Evolutionary conservation across 768 basidiomycete genomes (phyloP).

Genomic region (Calocybe cyanea): DNA sequence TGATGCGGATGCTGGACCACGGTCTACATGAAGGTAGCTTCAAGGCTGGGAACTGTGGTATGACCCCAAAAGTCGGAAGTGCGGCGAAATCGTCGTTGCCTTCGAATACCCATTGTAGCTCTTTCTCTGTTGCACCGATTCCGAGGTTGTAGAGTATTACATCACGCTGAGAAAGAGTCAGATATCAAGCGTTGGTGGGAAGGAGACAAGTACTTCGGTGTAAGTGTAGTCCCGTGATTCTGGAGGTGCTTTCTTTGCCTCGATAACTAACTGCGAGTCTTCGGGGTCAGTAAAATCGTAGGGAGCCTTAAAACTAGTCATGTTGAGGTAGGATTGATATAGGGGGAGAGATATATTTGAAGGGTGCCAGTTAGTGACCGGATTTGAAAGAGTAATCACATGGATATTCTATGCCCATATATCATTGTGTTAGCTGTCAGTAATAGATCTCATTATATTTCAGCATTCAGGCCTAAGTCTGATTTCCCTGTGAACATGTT

Average conservation of each 20-base stretch:
- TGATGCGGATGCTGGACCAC: conserved; percentile 80
- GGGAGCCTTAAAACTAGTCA: conserved; percentile 38
- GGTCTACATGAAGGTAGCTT: conserved; percentile 50
- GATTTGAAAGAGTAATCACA: too few species aligned
- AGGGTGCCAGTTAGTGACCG: too few species aligned
- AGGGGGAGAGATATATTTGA: too few species aligned
- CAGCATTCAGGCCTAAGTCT: too few species aligned
- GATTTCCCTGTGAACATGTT: too few species aligned
- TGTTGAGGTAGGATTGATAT: conserved; percentile 9
- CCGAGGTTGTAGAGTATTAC: conserved; percentile 95
- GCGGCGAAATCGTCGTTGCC: conserved; percentile 81
- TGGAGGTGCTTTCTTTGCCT: conserved; percentile 65
- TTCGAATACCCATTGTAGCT: conserved; percentile 91
- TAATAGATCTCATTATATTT: too few species aligned
- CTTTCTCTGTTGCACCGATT: conserved; percentile 88
- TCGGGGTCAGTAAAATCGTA: conserved; percentile 68
- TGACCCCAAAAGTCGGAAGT: conserved; percentile 92
- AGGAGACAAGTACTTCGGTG: conserved; percentile 51
- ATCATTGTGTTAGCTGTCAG: too few species aligned
- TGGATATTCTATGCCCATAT: too few species aligned
- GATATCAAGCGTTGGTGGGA: not conserved
- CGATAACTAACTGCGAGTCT: conserved; percentile 76
- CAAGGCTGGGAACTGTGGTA: conserved; percentile 83
- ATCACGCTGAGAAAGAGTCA: conserved; percentile 48
- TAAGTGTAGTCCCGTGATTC: conserved; percentile 66